Base-by-base conservation (phyloP, 192 early-diverging fungal species). In the Phycomyces blakesleeanus region DNA sequence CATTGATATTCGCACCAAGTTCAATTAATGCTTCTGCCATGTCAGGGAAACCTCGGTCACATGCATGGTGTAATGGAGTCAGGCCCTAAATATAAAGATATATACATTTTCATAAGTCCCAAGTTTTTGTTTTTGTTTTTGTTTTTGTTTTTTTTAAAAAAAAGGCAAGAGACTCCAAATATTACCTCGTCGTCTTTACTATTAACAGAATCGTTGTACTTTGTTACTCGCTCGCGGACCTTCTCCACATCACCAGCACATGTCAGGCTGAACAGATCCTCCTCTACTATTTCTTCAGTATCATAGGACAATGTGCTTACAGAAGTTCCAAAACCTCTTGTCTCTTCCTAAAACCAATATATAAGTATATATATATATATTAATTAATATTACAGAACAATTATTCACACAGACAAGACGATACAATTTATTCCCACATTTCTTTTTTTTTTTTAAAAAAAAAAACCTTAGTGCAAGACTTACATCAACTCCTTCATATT, bases 31-130 rank as follows among this genome's bases (percentile, higher is more conserved):
- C n/a, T 25, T 71, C 68, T 14, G 78, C 76, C 44, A 75, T 66
- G 7, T 78, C 72, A 5, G 78, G 10, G 51, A 81, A 51, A 1
- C 83, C 83, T 15, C 81, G 49, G 63, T 85, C 83, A 24, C 79
- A 71, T 12, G 76, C 81, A 64, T 76, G 78, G 67, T 85, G 83
- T 25, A 85, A 71, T 34, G 72, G 63, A 29, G 83, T 75, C 34
- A 81, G 71, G 38, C 81, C 81, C 78, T 84, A 55, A 39, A 52
- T 8, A 57, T 15, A 61, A 61, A 50, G 3, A 61, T 37, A 59
- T 10, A 38, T 18, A 39, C 37, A 49, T 55, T 40, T 39, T 2
- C 39, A 11, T 10, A 21, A 11, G 42, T 57, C 7, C 38, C 26
- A 12, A 41, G 16, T 21, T 27, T 16, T 42, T 47, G 51, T 9